Conservation (phyloP, 1,284 basidiomycete species). For the Cutaneotrichosporon curvatum region DNA sequence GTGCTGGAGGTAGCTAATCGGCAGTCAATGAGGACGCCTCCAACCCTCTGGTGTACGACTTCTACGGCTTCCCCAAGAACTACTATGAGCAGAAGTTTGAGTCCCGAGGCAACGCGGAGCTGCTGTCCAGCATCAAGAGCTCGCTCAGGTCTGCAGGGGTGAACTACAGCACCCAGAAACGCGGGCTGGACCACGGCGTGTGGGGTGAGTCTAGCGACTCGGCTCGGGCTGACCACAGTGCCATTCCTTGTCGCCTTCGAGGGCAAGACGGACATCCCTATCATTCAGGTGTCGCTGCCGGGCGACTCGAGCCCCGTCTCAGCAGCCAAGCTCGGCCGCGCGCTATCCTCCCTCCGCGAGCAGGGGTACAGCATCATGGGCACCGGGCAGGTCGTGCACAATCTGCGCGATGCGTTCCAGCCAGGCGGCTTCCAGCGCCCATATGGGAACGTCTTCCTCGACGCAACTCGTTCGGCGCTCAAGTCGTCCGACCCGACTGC, state of each 20-base stretch:
- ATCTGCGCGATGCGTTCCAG: constrained; percentile 24
- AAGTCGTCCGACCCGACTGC: constrained; percentile 15
- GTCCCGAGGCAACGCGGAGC: constrained; percentile 21
- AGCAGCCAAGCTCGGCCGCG: constrained; percentile 44
- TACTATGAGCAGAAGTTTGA: constrained; percentile 45
- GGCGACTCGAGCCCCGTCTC: constrained; percentile 33
- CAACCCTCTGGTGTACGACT: constrained; percentile 49
- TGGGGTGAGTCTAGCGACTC: constrained; percentile 33
- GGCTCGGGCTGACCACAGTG: constrained; percentile 40
- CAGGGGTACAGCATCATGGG: constrained; percentile 40
- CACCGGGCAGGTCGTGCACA: constrained; percentile 43
- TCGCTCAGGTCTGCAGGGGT: constrained; percentile 32
- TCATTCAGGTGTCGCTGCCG: constrained; percentile 48
- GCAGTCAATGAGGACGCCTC: constrained; percentile 40
- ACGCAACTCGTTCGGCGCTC: constrained; percentile 20
- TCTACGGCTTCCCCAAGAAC: constrained; percentile 46
- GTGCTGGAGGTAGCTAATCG: too few species aligned
- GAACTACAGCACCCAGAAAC: constrained; percentile 20
- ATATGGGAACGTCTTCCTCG: constrained; percentile 25
- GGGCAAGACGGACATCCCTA: constrained; percentile 34
- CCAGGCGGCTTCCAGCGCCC: not conserved
- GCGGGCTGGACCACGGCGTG: constrained; percentile 49
- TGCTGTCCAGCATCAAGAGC: constrained; percentile 27
- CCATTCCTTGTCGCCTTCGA: constrained; percentile 47
- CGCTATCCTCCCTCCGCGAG: constrained; percentile 36